phyloP scores from a whole-genome alignment of 169 alveolate genomes.

The Plasmodium inui region DNA sequence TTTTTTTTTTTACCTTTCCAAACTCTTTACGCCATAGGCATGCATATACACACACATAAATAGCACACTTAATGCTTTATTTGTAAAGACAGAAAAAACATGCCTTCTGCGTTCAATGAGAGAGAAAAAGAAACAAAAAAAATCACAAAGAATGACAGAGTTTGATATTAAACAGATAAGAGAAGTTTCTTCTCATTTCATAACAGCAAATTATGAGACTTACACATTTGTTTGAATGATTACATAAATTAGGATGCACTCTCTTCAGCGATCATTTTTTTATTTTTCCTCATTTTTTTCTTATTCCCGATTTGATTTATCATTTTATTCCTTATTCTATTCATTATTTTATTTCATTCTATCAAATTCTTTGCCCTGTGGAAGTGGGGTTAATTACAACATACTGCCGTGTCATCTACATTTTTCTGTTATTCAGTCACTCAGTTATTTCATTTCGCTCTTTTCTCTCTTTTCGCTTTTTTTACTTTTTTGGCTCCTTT shows the following conservation, averaged over 20 bases:
- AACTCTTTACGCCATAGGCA: not conserved
- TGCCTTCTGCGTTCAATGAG: not conserved
- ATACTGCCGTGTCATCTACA: not conserved
- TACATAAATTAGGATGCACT: not conserved
- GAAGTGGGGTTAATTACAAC: not conserved
- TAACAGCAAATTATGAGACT: constrained; percentile 1
- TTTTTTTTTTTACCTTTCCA: not conserved
- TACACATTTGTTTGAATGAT: not conserved
- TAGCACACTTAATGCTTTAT: not conserved
- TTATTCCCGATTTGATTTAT: not conserved
- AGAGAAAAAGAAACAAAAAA: not conserved
- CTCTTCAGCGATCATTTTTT: not conserved
- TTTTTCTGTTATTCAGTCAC: not conserved
- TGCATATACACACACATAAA: not conserved
- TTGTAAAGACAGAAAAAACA: not conserved
- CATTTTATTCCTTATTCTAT: not conserved
- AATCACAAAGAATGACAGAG: not conserved
- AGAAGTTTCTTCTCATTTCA: not conserved
- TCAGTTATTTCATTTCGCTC: not conserved
- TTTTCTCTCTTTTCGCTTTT: not conserved
- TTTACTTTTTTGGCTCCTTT: not conserved
- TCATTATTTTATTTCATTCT: not conserved
- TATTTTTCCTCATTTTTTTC: not conserved
- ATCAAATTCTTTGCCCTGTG: not conserved
- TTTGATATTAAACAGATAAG: not conserved